These are phyloP conservation scores for Cadophora malorum DNA, from an alignment of 2,329 filamentous ascomycete genomes.

Conservation along the genomic window DNA sequence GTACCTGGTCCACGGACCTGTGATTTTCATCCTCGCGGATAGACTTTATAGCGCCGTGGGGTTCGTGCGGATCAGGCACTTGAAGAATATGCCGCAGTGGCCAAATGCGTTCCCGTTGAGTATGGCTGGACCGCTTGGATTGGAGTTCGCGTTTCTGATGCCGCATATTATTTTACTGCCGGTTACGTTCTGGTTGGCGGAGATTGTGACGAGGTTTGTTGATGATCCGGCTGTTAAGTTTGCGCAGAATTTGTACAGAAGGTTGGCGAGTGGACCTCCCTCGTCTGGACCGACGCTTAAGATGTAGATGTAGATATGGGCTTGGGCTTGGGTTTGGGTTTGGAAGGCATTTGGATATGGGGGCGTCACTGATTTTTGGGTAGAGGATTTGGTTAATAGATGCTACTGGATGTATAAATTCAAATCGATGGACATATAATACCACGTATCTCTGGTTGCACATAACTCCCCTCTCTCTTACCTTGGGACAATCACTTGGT, in stretches of 20 bases:
- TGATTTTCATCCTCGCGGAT: conserved; percentile 66
- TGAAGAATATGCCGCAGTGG: conserved; percentile 57
- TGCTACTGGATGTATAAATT: not conserved
- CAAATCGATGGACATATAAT: not conserved
- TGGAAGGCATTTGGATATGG: not conserved
- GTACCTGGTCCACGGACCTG: conserved; percentile 69
- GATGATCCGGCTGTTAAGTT: conserved; percentile 68
- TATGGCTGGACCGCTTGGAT: conserved; percentile 68
- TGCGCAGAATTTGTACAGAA: conserved; percentile 44
- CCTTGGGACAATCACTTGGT: too few species aligned
- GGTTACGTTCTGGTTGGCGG: conserved; percentile 63
- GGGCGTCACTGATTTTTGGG: not conserved
- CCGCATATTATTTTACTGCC: conserved; percentile 67
- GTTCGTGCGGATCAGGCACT: conserved; percentile 56
- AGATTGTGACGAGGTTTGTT: conserved; percentile 61
- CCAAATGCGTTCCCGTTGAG: conserved; percentile 66
- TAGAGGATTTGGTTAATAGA: not conserved
- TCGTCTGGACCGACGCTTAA: not conserved
- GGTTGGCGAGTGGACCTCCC: conserved; percentile 1
- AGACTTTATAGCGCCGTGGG: conserved; percentile 68
- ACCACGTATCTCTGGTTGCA: not conserved
- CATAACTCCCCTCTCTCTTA: too few species aligned
- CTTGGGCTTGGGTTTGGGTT: not conserved
- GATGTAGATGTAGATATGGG: not conserved
- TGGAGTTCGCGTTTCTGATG: conserved; percentile 65